phyloP scores from a whole-genome alignment of 352 stramenopile genomes.

The Pythium dissimile region DNA sequence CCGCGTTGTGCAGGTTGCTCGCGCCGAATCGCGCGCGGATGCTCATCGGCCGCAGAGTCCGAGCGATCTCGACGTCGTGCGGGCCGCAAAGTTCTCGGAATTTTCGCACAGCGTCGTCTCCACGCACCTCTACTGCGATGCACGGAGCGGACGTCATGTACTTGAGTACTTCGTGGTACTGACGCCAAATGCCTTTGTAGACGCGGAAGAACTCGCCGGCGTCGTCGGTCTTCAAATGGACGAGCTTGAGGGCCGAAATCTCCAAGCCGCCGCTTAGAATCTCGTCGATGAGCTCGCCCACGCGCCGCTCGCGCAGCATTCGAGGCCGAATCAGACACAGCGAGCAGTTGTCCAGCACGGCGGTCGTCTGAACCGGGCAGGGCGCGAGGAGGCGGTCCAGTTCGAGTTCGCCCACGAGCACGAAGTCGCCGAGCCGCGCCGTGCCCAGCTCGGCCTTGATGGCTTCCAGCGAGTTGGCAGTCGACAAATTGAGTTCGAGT shows the following conservation, averaged over 20 bases:
- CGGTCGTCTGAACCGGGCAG: constrained; percentile 34
- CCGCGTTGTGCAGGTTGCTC: constrained; percentile 81
- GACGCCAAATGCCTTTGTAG: constrained; percentile 67
- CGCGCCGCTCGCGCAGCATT: constrained; percentile 51
- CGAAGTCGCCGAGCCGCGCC: constrained; percentile 9
- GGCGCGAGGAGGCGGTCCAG: constrained; percentile 15
- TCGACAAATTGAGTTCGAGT: constrained; percentile 39
- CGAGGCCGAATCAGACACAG: constrained; percentile 58
- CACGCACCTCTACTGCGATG: constrained; percentile 88
- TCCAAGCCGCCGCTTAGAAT: constrained; percentile 85
- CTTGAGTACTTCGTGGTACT: constrained; percentile 87
- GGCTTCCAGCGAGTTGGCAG: constrained; percentile 26
- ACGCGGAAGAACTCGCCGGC: constrained; percentile 91
- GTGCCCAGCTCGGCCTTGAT: constrained; percentile 21
- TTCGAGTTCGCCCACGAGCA: constrained; percentile 22
- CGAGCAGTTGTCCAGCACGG: constrained; percentile 63
- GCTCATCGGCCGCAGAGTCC: constrained; percentile 74
- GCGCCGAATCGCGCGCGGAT: constrained; percentile 88
- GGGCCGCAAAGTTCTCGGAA: constrained; percentile 87
- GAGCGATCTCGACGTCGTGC: constrained; percentile 89
- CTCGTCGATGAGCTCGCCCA: constrained; percentile 74
- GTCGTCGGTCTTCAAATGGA: constrained; percentile 73
- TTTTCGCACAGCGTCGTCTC: constrained; percentile 66
- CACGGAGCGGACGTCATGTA: constrained; percentile 87
- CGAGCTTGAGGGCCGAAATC: constrained; percentile 84